Conservation (phyloP, 495 filamentous ascomycete species). For the Penicillium lagena region DNA sequence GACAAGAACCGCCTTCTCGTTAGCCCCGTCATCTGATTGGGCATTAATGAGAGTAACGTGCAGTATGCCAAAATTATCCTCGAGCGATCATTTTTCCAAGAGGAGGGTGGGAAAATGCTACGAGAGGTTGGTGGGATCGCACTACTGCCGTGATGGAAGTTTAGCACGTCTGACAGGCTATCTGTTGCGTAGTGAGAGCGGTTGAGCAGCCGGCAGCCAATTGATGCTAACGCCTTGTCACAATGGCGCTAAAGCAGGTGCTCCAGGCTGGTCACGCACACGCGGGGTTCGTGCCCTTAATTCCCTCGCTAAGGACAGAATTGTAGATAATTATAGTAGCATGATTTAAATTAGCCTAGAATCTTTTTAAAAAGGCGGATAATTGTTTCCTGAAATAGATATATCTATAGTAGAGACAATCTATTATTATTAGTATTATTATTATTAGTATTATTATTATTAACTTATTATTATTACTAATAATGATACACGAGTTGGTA, state of each 20-base stretch:
- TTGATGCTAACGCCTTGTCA: not conserved
- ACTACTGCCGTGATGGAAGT: not conserved
- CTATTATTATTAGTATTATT: too few relatives aligned
- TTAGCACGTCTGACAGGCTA: constrained; percentile 1
- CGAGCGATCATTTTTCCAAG: not conserved
- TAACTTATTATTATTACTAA: too few relatives aligned
- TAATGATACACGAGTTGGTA: too few relatives aligned
- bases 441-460: too few relatives aligned
- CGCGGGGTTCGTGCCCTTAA: not conserved
- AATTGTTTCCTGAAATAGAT: not conserved
- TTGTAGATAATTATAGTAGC: constrained; percentile 1
- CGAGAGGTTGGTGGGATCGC: not conserved
- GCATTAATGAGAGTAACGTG: not conserved
- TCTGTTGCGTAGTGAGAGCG: not conserved
- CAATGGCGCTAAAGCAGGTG: constrained; percentile 1
- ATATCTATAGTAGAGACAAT: too few relatives aligned
- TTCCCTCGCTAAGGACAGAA: not conserved
- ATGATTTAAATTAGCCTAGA: not conserved
- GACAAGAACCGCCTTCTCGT: too few relatives aligned
- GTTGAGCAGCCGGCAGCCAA: not conserved
- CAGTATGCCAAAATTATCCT: not conserved
- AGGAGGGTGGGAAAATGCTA: not conserved
- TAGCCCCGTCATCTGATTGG: not conserved
- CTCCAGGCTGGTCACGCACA: not conserved
- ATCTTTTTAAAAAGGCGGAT: not conserved